Conservation (phyloP, 257 asterid species). For the Ocimum tenuiflorum region DNA sequence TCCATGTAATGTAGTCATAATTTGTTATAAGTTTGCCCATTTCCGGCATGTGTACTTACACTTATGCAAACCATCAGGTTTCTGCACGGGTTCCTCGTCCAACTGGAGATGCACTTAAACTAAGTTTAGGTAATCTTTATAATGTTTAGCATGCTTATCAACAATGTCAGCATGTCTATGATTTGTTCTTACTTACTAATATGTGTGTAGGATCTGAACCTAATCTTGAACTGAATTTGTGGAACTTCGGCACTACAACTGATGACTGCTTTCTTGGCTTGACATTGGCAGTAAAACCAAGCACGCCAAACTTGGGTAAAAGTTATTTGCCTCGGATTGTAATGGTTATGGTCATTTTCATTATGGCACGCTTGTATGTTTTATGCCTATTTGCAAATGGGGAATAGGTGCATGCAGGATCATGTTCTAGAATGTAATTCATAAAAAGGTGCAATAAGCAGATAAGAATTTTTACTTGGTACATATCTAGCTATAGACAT, state of each 20-base stretch:
- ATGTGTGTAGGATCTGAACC: conserved; percentile 63
- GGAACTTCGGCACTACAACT: conserved; percentile 62
- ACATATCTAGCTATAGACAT: background rate
- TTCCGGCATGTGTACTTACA: conserved; percentile 24
- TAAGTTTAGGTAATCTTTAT: conserved; percentile 51
- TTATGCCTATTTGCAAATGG: background rate
- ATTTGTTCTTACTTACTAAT: conserved; percentile 10
- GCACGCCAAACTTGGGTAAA: conserved; percentile 63
- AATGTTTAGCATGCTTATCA: conserved; percentile 14
- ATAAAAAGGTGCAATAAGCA: conserved; percentile 2
- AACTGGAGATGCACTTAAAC: conserved; percentile 56
- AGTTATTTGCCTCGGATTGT: background rate
- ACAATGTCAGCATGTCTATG: conserved; percentile 14
- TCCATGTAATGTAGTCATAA: conserved; percentile 45
- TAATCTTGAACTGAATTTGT: conserved; percentile 91
- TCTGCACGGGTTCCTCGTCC: conserved; percentile 52
- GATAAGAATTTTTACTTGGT: background rate
- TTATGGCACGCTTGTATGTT: conserved; percentile 5
- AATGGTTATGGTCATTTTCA: background rate
- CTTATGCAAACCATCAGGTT: conserved; percentile 43
- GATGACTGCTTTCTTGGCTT: conserved; percentile 92
- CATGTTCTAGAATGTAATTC: background rate
- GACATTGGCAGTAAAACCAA: conserved; percentile 89
- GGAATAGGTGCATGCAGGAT: background rate
- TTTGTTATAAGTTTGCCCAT: conserved; percentile 13